A percentile compares a stretch with the other conserved stretches of the same genome.
Evolutionary conservation across 208 protist genomes (phyloP).

Genomic region (Angomonas ambiguus): DNA sequence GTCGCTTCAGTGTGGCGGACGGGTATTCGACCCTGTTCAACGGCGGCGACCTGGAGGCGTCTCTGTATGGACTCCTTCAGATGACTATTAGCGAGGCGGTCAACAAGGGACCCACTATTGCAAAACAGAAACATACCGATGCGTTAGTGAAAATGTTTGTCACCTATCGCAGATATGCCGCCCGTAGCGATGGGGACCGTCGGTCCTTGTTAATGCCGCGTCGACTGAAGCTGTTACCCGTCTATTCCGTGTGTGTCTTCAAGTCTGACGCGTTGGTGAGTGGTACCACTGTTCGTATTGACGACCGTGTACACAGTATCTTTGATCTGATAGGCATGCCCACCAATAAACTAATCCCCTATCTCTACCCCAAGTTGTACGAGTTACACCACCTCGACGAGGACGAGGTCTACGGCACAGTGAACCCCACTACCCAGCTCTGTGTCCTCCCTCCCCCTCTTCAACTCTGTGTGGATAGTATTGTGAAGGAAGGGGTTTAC

Average conservation of each 20-base stretch:
- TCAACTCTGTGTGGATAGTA: constrained; percentile 70
- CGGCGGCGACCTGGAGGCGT: constrained; percentile 79
- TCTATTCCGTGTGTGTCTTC: constrained; percentile 82
- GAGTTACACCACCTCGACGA: constrained; percentile 48
- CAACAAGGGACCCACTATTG: constrained; percentile 72
- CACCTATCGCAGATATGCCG: constrained; percentile 78
- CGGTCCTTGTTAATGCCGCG: constrained; percentile 89
- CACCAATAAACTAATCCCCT: constrained; percentile 55
- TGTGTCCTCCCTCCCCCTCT: constrained; percentile 59
- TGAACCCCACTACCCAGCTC: constrained; percentile 40
- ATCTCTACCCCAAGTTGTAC: constrained; percentile 86
- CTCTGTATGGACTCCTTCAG: constrained; percentile 55
- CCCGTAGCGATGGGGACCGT: constrained; percentile 19
- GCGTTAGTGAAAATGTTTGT: constrained; percentile 65
- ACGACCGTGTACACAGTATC: constrained; percentile 73
- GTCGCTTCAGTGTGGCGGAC: constrained; percentile 47
- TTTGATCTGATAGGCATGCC: constrained; percentile 73
- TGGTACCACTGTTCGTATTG: constrained; percentile 70
- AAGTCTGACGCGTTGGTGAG: constrained; percentile 77
- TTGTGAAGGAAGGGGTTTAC: constrained; percentile 72
- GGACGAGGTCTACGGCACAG: constrained; percentile 32
- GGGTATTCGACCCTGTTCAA: constrained; percentile 63
- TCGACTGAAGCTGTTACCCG: constrained; percentile 89
- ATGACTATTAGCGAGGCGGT: constrained; percentile 49
- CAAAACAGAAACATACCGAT: constrained; percentile 43